Conservation (phyloP, 805 yeast species). For the Wickerhamiella spandovensis region DNA sequence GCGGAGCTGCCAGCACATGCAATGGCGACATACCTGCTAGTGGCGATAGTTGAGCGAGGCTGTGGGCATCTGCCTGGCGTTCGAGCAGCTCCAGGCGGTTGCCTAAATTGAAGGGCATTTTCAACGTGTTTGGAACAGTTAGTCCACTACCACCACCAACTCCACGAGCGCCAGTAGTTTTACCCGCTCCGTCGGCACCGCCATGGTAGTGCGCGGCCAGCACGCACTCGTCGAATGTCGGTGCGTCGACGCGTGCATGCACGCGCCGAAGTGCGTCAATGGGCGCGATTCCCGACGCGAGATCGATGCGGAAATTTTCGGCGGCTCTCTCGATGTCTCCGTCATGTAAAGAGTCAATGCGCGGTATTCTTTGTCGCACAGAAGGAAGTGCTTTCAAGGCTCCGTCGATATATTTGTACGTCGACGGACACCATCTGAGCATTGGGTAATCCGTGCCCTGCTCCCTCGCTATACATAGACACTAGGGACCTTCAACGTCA, state of each 20-base stretch:
- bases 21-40: background rate
- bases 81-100: background rate
- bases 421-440: conserved; percentile 3
- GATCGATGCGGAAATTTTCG: background rate
- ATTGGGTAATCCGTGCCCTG: background rate
- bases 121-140: background rate
- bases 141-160: background rate
- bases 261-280: background rate
- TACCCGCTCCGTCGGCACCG: no score
- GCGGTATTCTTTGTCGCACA: conserved; percentile 5
- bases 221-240: background rate
- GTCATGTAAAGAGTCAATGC: conserved; percentile 4
- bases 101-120: background rate
- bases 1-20: background rate
- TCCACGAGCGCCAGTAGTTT: background rate
- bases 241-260: background rate
- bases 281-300: background rate
- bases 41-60: background rate
- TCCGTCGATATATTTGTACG: background rate
- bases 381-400: background rate
- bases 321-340: background rate
- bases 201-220: background rate
- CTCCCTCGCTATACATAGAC: no score
- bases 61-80: background rate
- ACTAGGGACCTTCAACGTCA: no score